Conservation (phyloP, 75 land plant species). For the Sequoiadendron giganteum region DNA sequence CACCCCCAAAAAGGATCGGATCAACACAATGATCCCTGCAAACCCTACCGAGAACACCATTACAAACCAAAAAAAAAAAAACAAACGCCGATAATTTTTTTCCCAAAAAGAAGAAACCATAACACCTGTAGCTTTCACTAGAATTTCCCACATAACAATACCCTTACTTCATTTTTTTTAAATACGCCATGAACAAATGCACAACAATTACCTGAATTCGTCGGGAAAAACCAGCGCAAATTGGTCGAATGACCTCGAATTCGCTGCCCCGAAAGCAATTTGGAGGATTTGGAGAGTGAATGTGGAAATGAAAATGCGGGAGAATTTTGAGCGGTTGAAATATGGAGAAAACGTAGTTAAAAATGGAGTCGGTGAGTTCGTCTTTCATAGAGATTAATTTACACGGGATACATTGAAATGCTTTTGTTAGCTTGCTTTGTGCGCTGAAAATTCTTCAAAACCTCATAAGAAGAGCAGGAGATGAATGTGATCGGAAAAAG, state of each 20-base stretch:
- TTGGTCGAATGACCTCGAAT: not conserved
- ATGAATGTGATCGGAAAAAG: not conserved
- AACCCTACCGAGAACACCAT: not conserved
- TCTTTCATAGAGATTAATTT: not conserved
- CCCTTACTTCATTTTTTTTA: not conserved
- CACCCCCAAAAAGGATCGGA: slow-evolving; percentile 9
- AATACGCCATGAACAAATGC: not conserved
- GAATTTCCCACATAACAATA: not conserved
- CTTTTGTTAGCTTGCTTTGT: not conserved
- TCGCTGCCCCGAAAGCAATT: not conserved
- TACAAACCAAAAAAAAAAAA: not conserved
- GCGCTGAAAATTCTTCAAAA: not conserved
- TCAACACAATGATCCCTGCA: slow-evolving; percentile 9
- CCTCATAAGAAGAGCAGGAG: not conserved
- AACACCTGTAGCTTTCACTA: not conserved
- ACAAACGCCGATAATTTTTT: not conserved
- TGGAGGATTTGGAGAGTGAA: not conserved
- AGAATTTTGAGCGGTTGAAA: not conserved
- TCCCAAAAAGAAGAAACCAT: not conserved
- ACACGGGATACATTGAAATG: not conserved
- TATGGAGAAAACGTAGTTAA: not conserved
- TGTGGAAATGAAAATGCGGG: not conserved
- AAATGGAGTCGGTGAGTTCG: not conserved
- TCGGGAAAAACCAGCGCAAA: not conserved
- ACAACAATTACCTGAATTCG: not conserved